These are phyloP conservation scores for Chaetomidium leptoderma DNA, from an alignment of 495 filamentous ascomycete genomes.

Conservation along the genomic window DNA sequence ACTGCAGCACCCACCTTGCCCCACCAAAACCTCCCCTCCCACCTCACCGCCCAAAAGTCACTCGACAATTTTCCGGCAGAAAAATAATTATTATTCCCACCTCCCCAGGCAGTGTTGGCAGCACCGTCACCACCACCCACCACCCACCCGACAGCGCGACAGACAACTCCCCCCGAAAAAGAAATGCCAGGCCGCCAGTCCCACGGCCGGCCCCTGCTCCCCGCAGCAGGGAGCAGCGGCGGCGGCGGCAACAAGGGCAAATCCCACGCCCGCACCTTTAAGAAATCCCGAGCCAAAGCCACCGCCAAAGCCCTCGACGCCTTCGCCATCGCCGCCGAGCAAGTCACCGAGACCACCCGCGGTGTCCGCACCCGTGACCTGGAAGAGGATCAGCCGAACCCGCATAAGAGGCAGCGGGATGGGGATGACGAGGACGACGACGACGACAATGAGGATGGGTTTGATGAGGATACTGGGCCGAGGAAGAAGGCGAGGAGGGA, in stretches of 20 bases:
- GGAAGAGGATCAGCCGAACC: conserved; percentile 34
- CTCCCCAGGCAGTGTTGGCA: neutral
- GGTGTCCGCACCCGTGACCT: conserved; percentile 44
- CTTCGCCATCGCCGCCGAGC: conserved; percentile 71
- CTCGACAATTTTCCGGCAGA: conserved; percentile 20
- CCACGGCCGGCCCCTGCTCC: conserved; percentile 48
- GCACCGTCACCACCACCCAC: neutral
- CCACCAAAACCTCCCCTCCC: conserved; percentile 1
- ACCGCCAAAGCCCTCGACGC: conserved; percentile 68
- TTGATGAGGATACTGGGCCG: conserved; percentile 40
- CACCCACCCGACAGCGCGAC: neutral
- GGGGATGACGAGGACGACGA: conserved; percentile 48
- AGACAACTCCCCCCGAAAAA: neutral
- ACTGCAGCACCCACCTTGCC: conserved; percentile 4
- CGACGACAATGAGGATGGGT: conserved; percentile 51
- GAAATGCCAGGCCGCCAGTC: conserved; percentile 67
- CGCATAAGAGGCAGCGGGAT: conserved; percentile 20
- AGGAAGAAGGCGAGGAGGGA: conserved; percentile 43
- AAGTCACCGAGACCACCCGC: conserved; percentile 39
- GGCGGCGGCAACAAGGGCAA: conserved; percentile 16
- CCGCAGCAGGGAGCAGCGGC: conserved; percentile 33
- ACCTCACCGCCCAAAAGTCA: conserved; percentile 32
- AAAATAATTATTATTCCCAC: conserved; percentile 24
- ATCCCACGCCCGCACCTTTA: conserved; percentile 18
- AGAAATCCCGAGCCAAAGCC: conserved; percentile 41